phyloP scores from a whole-genome alignment of 1,284 basidiomycete species.

The Rhodotorula sp. region DNA sequence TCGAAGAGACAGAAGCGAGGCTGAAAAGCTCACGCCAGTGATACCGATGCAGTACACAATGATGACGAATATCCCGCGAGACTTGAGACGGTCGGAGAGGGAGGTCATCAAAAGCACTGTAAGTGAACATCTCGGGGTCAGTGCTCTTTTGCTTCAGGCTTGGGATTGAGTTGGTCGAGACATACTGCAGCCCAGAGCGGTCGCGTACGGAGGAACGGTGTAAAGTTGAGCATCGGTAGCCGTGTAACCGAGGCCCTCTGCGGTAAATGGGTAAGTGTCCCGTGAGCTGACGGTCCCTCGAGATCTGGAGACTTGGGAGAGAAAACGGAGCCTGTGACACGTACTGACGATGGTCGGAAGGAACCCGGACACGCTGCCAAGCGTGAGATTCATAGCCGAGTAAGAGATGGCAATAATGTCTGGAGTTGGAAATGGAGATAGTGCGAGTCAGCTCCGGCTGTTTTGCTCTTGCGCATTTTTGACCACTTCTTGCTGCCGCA shows the following conservation, averaged over 20 bases:
- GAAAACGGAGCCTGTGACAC: conserved; percentile 29
- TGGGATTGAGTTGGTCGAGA: not conserved
- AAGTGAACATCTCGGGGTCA: conserved; percentile 47
- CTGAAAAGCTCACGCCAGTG: conserved; percentile 41
- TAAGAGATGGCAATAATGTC: conserved; percentile 17
- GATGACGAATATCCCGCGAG: conserved; percentile 58
- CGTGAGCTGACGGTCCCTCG: too few relatives aligned
- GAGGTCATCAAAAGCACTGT: conserved; percentile 62
- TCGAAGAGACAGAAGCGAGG: not conserved
- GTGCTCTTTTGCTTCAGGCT: not conserved
- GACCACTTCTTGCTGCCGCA: too few relatives aligned
- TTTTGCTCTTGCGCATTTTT: too few relatives aligned
- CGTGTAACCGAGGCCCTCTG: conserved; percentile 54
- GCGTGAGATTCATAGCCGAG: conserved; percentile 73
- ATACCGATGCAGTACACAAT: conserved; percentile 51
- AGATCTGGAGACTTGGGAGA: not conserved
- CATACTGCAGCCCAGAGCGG: conserved; percentile 21
- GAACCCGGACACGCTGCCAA: conserved; percentile 78
- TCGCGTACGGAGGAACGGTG: conserved; percentile 62
- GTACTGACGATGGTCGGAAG: conserved; percentile 55
- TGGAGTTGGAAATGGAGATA: not conserved
- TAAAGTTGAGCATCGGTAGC: conserved; percentile 59
- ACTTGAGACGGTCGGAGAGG: conserved; percentile 69
- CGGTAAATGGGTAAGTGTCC: conserved; percentile 53
- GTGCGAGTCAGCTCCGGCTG: not conserved